Conservation (phyloP, 345 rosid species). For the Aethionema arabicum region DNA sequence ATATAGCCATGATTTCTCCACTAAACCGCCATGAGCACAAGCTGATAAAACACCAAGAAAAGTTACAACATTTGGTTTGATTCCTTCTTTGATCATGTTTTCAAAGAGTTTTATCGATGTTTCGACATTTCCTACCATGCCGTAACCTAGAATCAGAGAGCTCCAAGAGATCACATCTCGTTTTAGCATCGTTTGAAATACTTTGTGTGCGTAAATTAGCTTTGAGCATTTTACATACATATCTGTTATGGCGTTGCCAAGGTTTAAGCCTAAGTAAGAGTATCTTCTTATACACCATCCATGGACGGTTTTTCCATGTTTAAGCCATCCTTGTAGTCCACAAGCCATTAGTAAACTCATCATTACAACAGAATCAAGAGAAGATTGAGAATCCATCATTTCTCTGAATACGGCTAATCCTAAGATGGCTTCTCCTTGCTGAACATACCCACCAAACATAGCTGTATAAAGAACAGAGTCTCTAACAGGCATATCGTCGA, state of each 20-base stretch:
- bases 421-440: conserved; percentile 48
- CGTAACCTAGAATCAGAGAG: conserved; percentile 60
- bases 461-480: conserved; percentile 62
- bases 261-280: conserved; percentile 45
- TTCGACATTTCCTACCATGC: conserved; percentile 45
- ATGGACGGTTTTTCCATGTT: conserved; percentile 60
- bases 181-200: conserved; percentile 44
- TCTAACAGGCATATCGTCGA: conserved; percentile 50
- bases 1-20: conserved; percentile 41
- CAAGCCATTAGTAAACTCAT: conserved; percentile 57
- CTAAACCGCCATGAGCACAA: conserved; percentile 66
- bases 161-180: conserved; percentile 69
- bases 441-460: conserved; percentile 67
- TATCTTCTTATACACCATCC: conserved; percentile 60
- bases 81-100: conserved; percentile 36
- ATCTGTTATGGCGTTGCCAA: conserved; percentile 57
- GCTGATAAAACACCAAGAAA: conserved; percentile 67
- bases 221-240: conserved; percentile 54
- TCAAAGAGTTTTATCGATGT: conserved; percentile 46
- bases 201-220: conserved; percentile 36
- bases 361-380: conserved; percentile 62
- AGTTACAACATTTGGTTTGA: conserved; percentile 56
- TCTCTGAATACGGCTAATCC: conserved; percentile 46
- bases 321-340: conserved; percentile 52
- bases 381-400: conserved; percentile 40